Conservation (phyloP, 2,329 filamentous ascomycete genomes). For the Aureobasidium mangrovei region DNA sequence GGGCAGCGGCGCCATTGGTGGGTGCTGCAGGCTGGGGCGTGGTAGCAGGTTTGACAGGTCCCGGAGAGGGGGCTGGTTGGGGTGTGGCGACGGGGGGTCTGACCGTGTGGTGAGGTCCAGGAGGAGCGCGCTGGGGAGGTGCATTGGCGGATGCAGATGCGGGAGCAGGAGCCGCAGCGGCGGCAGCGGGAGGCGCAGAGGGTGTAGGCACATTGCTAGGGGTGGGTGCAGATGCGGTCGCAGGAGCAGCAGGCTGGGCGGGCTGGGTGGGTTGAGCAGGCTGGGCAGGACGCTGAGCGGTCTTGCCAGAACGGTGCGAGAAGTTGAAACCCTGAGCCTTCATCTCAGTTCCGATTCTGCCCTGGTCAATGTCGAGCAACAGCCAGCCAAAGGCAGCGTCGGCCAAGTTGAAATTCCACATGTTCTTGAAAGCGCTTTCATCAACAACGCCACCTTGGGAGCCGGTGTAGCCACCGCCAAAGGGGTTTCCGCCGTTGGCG, state of each 20-base stretch:
- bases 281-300: slow-evolving; percentile 28
- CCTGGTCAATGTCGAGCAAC: slow-evolving; percentile 88
- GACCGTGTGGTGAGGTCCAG: slow-evolving; percentile 12
- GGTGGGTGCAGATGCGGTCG: slow-evolving; percentile 30
- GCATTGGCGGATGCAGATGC: slow-evolving; percentile 27
- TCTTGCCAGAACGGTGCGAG: slow-evolving; percentile 82
- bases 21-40: slow-evolving; percentile 13
- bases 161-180: slow-evolving; percentile 26
- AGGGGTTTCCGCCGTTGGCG: slow-evolving; percentile 92
- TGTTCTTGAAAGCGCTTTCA: slow-evolving; percentile 99
- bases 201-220: slow-evolving; percentile 32
- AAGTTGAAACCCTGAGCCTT: slow-evolving; percentile 98
- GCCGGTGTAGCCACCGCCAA: slow-evolving; percentile 74
- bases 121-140: slow-evolving; percentile 21
- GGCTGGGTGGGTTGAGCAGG: slow-evolving; percentile 32
- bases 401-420: slow-evolving; percentile 99
- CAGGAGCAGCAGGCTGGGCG: slow-evolving; percentile 30
- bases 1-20: slow-evolving; percentile 12
- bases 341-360: slow-evolving; percentile 97
- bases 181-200: slow-evolving; percentile 19
- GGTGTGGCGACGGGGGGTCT: slow-evolving; percentile 10
- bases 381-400: slow-evolving; percentile 96
- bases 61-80: slow-evolving; percentile 6
- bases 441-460: slow-evolving; percentile 80
- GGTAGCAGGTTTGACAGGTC: slow-evolving; percentile 18